Conservation (phyloP, 371 early-diverging fungal genomes). For the Gilbertella persicaria region DNA sequence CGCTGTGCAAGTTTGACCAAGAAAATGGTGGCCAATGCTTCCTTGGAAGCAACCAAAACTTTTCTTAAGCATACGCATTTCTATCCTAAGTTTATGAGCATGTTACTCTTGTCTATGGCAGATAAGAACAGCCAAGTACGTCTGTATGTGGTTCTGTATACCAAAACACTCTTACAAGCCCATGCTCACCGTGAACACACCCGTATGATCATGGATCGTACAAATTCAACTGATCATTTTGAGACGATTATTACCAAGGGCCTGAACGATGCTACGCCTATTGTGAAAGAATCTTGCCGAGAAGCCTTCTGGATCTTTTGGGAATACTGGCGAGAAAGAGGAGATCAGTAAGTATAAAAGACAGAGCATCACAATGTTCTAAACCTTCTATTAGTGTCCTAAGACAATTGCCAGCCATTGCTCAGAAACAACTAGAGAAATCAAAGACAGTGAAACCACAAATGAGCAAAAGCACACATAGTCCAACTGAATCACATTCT, state of each 20-base stretch:
- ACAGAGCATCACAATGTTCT: neutral
- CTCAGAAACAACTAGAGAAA: conserved; percentile 41
- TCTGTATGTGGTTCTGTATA: conserved; percentile 35
- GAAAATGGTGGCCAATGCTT: conserved; percentile 38
- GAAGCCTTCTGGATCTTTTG: conserved; percentile 49
- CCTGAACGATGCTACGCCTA: conserved; percentile 46
- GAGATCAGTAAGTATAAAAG: conserved; percentile 34
- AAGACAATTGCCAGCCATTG: conserved; percentile 19
- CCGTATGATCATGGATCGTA: conserved; percentile 38
- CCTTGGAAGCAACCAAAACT: conserved; percentile 31
- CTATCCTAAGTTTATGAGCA: conserved; percentile 40
- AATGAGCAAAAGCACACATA: conserved; percentile 17
- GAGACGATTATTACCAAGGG: conserved; percentile 42
- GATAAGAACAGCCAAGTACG: conserved; percentile 54
- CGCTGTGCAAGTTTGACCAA: conserved; percentile 42
- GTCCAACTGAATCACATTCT: conserved; percentile 34
- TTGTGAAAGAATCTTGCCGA: conserved; percentile 42
- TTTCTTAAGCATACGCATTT: conserved; percentile 40
- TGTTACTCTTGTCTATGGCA: conserved; percentile 34
- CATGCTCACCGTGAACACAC: conserved; percentile 41
- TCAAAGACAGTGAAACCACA: conserved; percentile 12
- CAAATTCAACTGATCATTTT: conserved; percentile 33
- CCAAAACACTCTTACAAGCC: conserved; percentile 35
- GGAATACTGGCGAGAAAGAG: conserved; percentile 46
- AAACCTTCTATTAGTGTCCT: conserved; percentile 24